These are phyloP conservation scores for Fraxinus floribunda DNA, from an alignment of 305 asterid species.

Conservation along the genomic window DNA sequence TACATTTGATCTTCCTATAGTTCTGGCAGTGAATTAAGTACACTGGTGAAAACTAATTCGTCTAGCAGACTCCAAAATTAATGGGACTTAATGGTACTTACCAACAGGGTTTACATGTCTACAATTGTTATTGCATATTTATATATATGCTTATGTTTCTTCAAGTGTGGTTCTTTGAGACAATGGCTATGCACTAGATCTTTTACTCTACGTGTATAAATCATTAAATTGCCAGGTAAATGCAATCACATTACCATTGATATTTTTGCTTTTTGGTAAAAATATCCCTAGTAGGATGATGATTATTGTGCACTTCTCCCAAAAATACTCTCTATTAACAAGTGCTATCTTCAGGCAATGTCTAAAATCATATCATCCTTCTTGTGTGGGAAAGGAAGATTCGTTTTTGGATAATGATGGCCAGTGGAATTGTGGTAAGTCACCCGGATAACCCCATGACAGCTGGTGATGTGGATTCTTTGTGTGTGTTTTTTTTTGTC, in stretches of 20 bases:
- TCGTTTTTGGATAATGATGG: constrained; percentile 40
- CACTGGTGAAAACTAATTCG: not conserved
- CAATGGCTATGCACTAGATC: not conserved
- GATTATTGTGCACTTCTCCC: not conserved
- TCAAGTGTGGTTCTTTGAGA: not conserved
- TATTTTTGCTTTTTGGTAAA: not conserved
- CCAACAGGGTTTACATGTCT: not conserved
- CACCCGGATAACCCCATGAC: not conserved
- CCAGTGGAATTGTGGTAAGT: constrained; percentile 71
- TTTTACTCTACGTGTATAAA: not conserved
- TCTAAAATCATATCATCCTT: constrained; percentile 66
- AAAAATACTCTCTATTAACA: not conserved
- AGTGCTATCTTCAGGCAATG: constrained; percentile 59
- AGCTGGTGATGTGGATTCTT: not conserved
- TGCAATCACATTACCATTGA: not conserved
- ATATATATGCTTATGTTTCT: constrained; percentile 5
- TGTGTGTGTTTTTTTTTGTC: not conserved
- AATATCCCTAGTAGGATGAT: constrained; percentile 3
- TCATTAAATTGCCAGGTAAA: constrained; percentile 6
- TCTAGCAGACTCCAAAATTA: not conserved
- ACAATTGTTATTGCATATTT: not conserved
- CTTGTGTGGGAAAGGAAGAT: constrained; percentile 52
- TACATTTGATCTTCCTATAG: not conserved
- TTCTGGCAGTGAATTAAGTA: not conserved
- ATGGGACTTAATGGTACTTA: not conserved